A percentile compares a stretch with the other conserved stretches of the same genome.
These are phyloP conservation scores for Arthrinium phaeospermum DNA, from an alignment of 2,329 filamentous ascomycete species.

Conservation along the genomic window DNA sequence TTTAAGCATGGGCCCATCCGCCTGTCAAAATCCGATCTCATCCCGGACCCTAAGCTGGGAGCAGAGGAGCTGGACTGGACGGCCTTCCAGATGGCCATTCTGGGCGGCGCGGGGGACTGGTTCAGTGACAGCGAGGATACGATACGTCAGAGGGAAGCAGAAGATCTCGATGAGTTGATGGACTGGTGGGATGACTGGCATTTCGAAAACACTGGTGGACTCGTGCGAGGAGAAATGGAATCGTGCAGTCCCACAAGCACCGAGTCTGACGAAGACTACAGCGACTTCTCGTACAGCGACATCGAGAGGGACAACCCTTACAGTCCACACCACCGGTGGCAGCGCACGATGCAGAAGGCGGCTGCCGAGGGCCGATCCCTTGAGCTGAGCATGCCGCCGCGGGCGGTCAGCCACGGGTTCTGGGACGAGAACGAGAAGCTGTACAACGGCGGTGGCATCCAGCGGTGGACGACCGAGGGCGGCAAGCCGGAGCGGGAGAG, in stretches of 20 bases:
- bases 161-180: constrained; percentile 54
- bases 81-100: constrained; percentile 69
- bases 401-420: constrained; percentile 19
- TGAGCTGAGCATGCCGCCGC: constrained; percentile 11
- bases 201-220: constrained; percentile 49
- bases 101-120: constrained; percentile 61
- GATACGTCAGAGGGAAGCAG: constrained; percentile 46
- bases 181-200: constrained; percentile 60
- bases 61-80: constrained; percentile 66
- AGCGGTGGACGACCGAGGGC: constrained; percentile 44
- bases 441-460: constrained; percentile 24
- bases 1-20: constrained; percentile 63
- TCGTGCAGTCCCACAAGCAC: constrained; percentile 38
- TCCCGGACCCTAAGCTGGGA: constrained; percentile 43
- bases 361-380: constrained; percentile 24
- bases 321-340: constrained; percentile 35
- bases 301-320: constrained; percentile 36
- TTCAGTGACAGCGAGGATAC: constrained; percentile 50
- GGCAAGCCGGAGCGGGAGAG: constrained; percentile 38
- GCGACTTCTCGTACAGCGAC: constrained; percentile 36
- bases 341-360: constrained; percentile 25
- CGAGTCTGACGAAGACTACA: constrained; percentile 35
- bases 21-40: constrained; percentile 51
- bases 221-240: constrained; percentile 37
- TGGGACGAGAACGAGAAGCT: constrained; percentile 26